Conservation (phyloP, 1,139 yeast genomes). For the Blastobotrys proliferans region DNA sequence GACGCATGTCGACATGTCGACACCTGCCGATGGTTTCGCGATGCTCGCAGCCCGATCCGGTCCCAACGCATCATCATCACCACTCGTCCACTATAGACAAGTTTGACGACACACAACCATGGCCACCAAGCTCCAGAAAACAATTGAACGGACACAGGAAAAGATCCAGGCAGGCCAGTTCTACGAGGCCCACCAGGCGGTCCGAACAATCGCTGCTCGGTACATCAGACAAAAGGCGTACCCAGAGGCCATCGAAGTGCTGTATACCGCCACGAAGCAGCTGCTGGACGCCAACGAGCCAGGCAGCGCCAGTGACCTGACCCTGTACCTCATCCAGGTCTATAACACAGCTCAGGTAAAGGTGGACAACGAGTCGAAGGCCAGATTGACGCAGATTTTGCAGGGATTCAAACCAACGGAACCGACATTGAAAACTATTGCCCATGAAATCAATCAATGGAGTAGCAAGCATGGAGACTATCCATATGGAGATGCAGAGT, state of each 20-base stretch:
- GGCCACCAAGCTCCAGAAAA: conserved; percentile 29
- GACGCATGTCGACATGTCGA: too few species aligned
- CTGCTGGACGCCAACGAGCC: conserved; percentile 65
- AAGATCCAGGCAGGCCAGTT: conserved; percentile 65
- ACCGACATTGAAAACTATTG: conserved; percentile 61
- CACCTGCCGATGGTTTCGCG: background rate
- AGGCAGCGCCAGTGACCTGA: conserved; percentile 77
- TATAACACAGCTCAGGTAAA: conserved; percentile 49
- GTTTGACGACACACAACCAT: conserved; percentile 14
- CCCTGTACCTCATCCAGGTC: conserved; percentile 67
- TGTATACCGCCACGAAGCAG: conserved; percentile 65
- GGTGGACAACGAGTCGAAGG: conserved; percentile 35
- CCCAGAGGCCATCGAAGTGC: conserved; percentile 65
- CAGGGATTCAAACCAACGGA: conserved; percentile 57
- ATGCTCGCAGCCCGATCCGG: background rate
- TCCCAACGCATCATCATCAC: background rate
- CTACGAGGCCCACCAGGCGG: conserved; percentile 94
- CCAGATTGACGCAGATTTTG: conserved; percentile 41
- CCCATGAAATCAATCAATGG: conserved; percentile 60
- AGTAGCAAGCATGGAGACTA: conserved; percentile 46
- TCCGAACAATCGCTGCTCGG: conserved; percentile 82
- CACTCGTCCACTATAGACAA: conserved; percentile 8
- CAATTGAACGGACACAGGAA: conserved; percentile 32
- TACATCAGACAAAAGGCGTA: conserved; percentile 67
- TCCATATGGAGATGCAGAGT: conserved; percentile 67